Conservation (phyloP, 352 stramenopile genomes). For the Globisporangium sylvaticum region DNA sequence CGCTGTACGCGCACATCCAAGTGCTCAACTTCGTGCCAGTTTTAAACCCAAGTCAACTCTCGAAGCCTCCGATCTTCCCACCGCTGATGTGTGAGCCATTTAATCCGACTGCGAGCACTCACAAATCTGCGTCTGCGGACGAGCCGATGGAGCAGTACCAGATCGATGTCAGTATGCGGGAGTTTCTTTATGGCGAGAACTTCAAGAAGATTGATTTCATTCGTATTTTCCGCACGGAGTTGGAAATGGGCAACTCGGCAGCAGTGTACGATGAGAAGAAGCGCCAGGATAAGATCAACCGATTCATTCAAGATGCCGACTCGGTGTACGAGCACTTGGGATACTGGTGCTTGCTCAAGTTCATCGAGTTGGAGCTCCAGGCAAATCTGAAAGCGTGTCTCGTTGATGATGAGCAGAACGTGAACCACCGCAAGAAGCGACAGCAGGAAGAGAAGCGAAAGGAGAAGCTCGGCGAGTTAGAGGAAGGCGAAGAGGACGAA, state of each 20-base stretch:
- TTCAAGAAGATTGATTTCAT: slow-evolving; percentile 66
- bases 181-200: slow-evolving; percentile 71
- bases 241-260: slow-evolving; percentile 69
- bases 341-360: slow-evolving; percentile 79
- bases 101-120: background rate
- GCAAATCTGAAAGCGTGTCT: slow-evolving; percentile 66
- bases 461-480: slow-evolving; percentile 10
- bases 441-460: slow-evolving; percentile 16
- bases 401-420: slow-evolving; percentile 53
- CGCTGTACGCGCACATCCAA: slow-evolving; percentile 57
- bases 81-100: slow-evolving; percentile 59
- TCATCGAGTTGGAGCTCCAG: slow-evolving; percentile 73
- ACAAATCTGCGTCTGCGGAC: background rate
- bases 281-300: slow-evolving; percentile 67
- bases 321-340: slow-evolving; percentile 59
- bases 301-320: slow-evolving; percentile 69
- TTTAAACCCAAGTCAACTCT: slow-evolving; percentile 18
- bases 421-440: slow-evolving; percentile 43
- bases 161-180: slow-evolving; percentile 29
- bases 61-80: slow-evolving; percentile 21
- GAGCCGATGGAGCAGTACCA: background rate
- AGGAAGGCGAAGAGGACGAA: slow-evolving; percentile 30
- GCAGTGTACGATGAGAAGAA: slow-evolving; percentile 71
- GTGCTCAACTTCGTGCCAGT: slow-evolving; percentile 62
- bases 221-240: slow-evolving; percentile 48